phyloP scores from a whole-genome alignment of 768 basidiomycete species.

The Suillus subluteus region DNA sequence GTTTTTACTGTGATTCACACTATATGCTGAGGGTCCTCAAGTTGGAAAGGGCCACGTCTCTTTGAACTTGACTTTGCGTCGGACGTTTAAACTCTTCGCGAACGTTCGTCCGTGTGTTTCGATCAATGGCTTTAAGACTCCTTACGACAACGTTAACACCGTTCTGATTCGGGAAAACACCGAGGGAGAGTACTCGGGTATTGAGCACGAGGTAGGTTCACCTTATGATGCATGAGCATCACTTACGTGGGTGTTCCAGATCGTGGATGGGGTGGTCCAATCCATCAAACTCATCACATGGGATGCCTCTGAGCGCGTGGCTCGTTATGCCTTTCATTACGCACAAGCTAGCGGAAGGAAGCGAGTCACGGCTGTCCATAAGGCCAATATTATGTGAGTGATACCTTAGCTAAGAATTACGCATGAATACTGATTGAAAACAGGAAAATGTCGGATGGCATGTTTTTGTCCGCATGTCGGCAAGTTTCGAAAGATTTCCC shows the following conservation, averaged over 20 bases:
- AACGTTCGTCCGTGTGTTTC: slow-evolving; percentile 97
- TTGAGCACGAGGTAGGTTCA: slow-evolving; percentile 88
- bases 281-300: slow-evolving; percentile 99
- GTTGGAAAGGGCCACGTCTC: slow-evolving; percentile 99
- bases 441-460: slow-evolving; percentile 99
- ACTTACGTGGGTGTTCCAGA: slow-evolving; percentile 44
- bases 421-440: slow-evolving; percentile 19
- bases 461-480: slow-evolving; percentile 98
- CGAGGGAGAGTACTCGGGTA: slow-evolving; percentile 99
- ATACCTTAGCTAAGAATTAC: slow-evolving; percentile 2
- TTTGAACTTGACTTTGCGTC: slow-evolving; percentile 92
- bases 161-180: slow-evolving; percentile 99
- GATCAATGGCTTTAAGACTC: slow-evolving; percentile 96
- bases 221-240: slow-evolving; percentile 7
- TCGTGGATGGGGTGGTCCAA: slow-evolving; percentile 97
- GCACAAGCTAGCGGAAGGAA: slow-evolving; percentile 86
- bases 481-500: slow-evolving; percentile 97
- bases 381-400: slow-evolving; percentile 97
- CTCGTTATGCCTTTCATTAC: slow-evolving; percentile 97
- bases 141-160: slow-evolving; percentile 97
- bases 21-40: slow-evolving; percentile 37
- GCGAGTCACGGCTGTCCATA: slow-evolving; percentile 98
- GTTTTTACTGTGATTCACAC: slow-evolving; percentile 14
- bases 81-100: slow-evolving; percentile 98
- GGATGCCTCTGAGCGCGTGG: slow-evolving; percentile 98